phyloP scores from a whole-genome alignment of 2,329 filamentous ascomycete species.

The Aureobasidium zeae region DNA sequence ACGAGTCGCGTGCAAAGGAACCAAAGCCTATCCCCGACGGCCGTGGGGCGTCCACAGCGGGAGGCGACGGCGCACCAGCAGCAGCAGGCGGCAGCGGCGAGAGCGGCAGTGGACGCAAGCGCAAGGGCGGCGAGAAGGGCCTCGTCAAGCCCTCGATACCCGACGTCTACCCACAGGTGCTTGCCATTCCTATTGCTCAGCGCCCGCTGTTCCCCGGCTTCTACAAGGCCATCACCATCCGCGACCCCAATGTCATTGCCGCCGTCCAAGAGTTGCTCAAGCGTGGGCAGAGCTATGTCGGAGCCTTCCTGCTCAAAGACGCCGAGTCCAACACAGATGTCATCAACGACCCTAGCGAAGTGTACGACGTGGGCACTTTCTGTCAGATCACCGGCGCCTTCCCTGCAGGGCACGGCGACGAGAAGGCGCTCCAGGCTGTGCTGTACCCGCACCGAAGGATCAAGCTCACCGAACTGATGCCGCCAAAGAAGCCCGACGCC shows the following conservation, averaged over 20 bases:
- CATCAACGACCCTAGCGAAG: slow-evolving; percentile 81
- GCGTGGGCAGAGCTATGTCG: slow-evolving; percentile 92
- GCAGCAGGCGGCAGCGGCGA: slow-evolving; percentile 42
- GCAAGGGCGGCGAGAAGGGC: slow-evolving; percentile 33
- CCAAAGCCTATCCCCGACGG: slow-evolving; percentile 43
- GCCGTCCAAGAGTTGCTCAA: slow-evolving; percentile 97
- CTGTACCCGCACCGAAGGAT: slow-evolving; percentile 94
- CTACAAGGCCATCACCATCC: slow-evolving; percentile 97
- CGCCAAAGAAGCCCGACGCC: slow-evolving; percentile 50
- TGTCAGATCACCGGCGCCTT: slow-evolving; percentile 97
- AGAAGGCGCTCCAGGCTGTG: slow-evolving; percentile 73
- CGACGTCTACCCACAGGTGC: slow-evolving; percentile 92
- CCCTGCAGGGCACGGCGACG: slow-evolving; percentile 70
- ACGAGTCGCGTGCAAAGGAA: slow-evolving; percentile 43
- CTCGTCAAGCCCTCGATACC: slow-evolving; percentile 83
- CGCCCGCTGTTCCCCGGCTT: slow-evolving; percentile 93
- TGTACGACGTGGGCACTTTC: slow-evolving; percentile 93
- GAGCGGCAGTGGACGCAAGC: slow-evolving; percentile 61
- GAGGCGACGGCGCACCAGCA: slow-evolving; percentile 49
- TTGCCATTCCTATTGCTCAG: slow-evolving; percentile 92
- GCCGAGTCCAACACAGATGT: slow-evolving; percentile 89
- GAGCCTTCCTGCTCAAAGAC: slow-evolving; percentile 94
- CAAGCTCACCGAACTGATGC: slow-evolving; percentile 73
- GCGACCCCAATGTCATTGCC: slow-evolving; percentile 79
- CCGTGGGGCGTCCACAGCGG: not conserved